Evolutionary conservation across 805 yeast species (phyloP), one percentile per base, ranked within the genome.

Genomic region (Pichia deserticola): DNA sequence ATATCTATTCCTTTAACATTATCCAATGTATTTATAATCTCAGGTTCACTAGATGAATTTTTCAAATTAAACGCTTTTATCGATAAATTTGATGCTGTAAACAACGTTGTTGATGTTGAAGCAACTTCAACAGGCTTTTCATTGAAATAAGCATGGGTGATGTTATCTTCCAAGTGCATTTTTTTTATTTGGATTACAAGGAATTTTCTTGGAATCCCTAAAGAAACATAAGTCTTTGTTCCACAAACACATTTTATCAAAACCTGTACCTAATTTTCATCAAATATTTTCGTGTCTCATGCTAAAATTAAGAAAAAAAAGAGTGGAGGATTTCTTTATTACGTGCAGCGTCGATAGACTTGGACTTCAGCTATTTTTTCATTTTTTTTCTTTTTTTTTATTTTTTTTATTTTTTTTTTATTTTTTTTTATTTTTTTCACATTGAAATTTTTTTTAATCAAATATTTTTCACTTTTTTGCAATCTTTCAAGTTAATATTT

Each of bases 31-130:
- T 82, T 86, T 8, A 81, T 55, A 7, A 83, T 73, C 30, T 71
- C 77, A 3, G 89, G 88, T 60, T 83, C 88, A 47, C 76, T 71
- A 42, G 79, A 79, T 0, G 78, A 74, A 29, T 72, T 71, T 42
- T 67, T 61, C 12, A 72, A 54, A 48, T 74, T 68, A 54, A 81
- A 73, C 15, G 79, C 68, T 60, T 81, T 82, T 28, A 81, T 60
- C 1, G 85, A 83, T 33, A 68, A 71, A 53, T 77, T 72, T 51
- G 78, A 80, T n/a, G 78, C 80, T 3, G 75, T 79, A 35, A 73
- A 66, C 4, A 81, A 60, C n/a, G 56, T 68, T 47, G 32, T 61
- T 62, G 36, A 60, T 60, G 3, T 60, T 40, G 20, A 60, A 49
- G 47, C 58, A 57, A 43, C 55, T 51, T 12, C 59, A 60, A 40